Evolutionary conservation across 306 rosid species (phyloP), one percentile per base, ranked within the genome.

Genomic region (Sicyos edulis): DNA sequence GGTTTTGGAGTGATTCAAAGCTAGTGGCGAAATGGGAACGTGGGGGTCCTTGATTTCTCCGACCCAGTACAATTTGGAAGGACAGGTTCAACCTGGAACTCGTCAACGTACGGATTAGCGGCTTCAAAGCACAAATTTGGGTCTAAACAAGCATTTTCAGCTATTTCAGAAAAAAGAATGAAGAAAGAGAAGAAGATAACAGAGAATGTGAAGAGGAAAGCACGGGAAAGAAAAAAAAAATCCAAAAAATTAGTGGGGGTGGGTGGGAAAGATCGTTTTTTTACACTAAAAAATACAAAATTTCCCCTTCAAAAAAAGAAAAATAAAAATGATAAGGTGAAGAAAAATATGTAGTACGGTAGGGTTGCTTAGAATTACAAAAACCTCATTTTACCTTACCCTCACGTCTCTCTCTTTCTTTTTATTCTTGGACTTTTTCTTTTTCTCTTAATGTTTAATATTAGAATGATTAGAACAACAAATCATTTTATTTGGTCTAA

Each of bases 231-330:
- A 3, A 62, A 56, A 80, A 81, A 80, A 32, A 32, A 2, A 32
- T 71, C 72, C 45, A 72, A 40, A 63, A 78, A 80, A 76, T 80
- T 77, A 88, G 84, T 89, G 86, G 81, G 83, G 79, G 37, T 32
- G 37, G 37, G 37, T 32, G 37, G 37, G 37, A 4, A 57, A 16
- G 26, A 32, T 62, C 1, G 14, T 60, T 59, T 62, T 37, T n/a
- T 15, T 16, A 5, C 14, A 19, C 3, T 9, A 55, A 55, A 7
- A n/a, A n/a, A 53, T 0, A 7, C 0, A 3, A 32, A 29, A 60
- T 15, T 34, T 16, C 17, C 40, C 37, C 13, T 32, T 32, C 32
- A 13, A 47, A 19, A 67, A 32, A 32, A 32, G 2, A 32, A 4
- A 32, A 32, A 32, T 2, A n/a, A n/a, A n/a, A n/a, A n/a, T n/a